Conservation (phyloP, 1,139 yeast species). For the Blastobotrys buckinghamii region DNA sequence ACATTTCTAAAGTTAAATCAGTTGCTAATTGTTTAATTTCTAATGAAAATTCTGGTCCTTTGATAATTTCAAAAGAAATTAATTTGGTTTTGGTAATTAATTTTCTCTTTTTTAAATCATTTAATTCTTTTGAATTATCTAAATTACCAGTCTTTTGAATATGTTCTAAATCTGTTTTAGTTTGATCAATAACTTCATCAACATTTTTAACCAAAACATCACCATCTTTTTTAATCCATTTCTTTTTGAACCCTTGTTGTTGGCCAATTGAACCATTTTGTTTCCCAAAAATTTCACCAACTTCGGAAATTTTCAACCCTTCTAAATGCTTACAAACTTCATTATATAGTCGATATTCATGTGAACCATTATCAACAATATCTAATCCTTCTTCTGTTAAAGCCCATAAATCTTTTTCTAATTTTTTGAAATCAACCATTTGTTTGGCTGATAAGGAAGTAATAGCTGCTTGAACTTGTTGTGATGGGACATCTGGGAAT, state of each 20-base stretch:
- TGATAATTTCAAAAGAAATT: conserved; percentile 67
- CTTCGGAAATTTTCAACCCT: conserved; percentile 78
- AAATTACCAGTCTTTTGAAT: conserved; percentile 56
- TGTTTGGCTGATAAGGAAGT: conserved; percentile 80
- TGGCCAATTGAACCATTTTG: conserved; percentile 86
- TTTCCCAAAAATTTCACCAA: conserved; percentile 63
- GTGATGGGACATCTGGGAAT: conserved; percentile 49
- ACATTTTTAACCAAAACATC: conserved; percentile 60
- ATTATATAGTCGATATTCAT: conserved; percentile 75
- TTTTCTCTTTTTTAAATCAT: conserved; percentile 92
- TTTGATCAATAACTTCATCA: conserved; percentile 55
- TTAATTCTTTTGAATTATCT: conserved; percentile 57
- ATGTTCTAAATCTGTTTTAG: conserved; percentile 56
- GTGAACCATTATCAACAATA: conserved; percentile 75
- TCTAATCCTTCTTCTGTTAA: conserved; percentile 80
- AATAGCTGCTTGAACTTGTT: conserved; percentile 65
- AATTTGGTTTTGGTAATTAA: conserved; percentile 65
- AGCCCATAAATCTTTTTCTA: conserved; percentile 71
- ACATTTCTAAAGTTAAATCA: conserved; percentile 91
- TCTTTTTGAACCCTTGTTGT: conserved; percentile 96
- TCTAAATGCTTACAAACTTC: conserved; percentile 72
- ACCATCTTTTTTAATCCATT: conserved; percentile 89
- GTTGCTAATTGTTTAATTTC: conserved; percentile 81
- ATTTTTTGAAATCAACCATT: conserved; percentile 69
- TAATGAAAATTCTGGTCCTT: conserved; percentile 79